A percentile compares a stretch with the other conserved stretches of the same genome.
phyloP scores from a whole-genome alignment of 2,329 filamentous ascomycete species.

The Knufia fluminis region DNA sequence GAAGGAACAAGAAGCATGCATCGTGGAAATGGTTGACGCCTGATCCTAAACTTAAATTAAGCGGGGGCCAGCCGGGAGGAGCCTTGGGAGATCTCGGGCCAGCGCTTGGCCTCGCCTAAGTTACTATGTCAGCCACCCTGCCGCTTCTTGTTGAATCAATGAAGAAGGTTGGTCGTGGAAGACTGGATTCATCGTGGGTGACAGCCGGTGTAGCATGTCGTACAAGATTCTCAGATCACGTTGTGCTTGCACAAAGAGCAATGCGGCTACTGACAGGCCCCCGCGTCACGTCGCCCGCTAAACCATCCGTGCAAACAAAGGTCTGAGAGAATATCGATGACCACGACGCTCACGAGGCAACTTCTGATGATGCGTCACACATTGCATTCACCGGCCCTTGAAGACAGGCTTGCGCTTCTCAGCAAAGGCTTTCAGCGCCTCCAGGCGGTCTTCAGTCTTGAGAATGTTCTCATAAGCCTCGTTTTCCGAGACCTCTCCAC shows the following conservation, averaged over 20 bases:
- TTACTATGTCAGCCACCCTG: too few relatives aligned
- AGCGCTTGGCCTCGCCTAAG: too few relatives aligned
- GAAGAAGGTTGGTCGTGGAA: too few relatives aligned
- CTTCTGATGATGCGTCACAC: background rate
- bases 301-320: background rate
- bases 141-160: too few relatives aligned
- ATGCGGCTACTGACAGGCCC: too few relatives aligned
- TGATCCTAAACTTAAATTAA: background rate
- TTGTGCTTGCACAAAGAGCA: background rate
- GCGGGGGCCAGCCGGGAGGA: background rate
- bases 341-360: background rate
- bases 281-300: background rate
- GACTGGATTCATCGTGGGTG: too few relatives aligned
- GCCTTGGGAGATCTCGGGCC: too few relatives aligned
- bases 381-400: conserved; percentile 32
- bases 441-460: conserved; percentile 72
- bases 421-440: conserved; percentile 77
- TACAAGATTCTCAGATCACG: background rate
- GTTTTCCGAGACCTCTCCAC: conserved; percentile 69
- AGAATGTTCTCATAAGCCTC: conserved; percentile 77
- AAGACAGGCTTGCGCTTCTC: conserved; percentile 66
- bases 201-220: too few relatives aligned
- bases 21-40: conserved; percentile 5
- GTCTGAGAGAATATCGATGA: background rate
- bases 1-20: background rate